phyloP scores from a whole-genome alignment of 148 eudicot genomes.

The Chenopodium album region DNA sequence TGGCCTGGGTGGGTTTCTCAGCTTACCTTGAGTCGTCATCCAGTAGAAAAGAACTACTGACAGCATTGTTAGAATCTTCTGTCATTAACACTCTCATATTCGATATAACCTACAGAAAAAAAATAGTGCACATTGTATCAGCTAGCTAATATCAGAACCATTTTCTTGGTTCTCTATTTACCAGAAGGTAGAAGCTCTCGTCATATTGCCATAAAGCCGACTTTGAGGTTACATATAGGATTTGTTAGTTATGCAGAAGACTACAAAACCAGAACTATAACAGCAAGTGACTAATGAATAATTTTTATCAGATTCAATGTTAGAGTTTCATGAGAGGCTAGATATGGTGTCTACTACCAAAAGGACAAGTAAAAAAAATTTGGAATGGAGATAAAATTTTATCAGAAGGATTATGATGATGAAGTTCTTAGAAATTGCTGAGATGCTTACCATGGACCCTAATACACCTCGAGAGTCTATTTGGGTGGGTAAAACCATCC shows the following conservation, averaged over 20 bases:
- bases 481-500: too few relatives aligned
- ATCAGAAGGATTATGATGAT: not conserved
- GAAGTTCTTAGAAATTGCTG: not conserved
- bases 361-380: not conserved
- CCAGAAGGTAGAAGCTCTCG: too few relatives aligned
- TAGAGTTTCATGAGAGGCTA: not conserved
- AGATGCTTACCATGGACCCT: too few relatives aligned
- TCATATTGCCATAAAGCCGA: too few relatives aligned
- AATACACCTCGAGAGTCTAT: too few relatives aligned
- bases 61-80: conserved; percentile 78
- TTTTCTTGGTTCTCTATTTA: not conserved
- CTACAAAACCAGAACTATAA: not conserved
- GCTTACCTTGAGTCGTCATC: conserved; percentile 87
- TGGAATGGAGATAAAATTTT: not conserved
- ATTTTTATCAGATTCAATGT: not conserved
- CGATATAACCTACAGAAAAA: conserved; percentile 59
- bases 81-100: conserved; percentile 82
- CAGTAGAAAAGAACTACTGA: conserved; percentile 77
- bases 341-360: not conserved
- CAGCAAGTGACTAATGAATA: too few relatives aligned
- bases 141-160: not conserved
- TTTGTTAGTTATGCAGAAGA: not conserved
- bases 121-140: not conserved
- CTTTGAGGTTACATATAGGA: not conserved
- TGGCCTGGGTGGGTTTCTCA: not conserved